These are phyloP conservation scores for Naegleria lovaniensis DNA, from an alignment of 208 protist species.

Conservation along the genomic window DNA sequence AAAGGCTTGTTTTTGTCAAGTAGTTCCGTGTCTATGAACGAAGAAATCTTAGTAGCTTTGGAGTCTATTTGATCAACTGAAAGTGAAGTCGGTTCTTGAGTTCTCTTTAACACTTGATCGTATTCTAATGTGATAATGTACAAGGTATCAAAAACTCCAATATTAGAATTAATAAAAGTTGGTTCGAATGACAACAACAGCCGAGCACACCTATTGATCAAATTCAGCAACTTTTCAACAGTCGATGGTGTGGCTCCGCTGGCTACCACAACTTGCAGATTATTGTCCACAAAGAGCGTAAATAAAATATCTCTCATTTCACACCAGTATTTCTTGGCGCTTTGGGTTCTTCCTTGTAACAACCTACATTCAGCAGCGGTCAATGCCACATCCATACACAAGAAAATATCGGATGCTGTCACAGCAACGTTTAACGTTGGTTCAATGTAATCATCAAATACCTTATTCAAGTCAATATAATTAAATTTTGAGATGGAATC, in stretches of 20 bases:
- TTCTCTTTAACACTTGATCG: background rate
- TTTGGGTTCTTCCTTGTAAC: background rate
- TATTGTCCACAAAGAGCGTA: background rate
- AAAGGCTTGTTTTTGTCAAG: background rate
- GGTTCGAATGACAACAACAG: background rate
- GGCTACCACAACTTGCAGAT: background rate
- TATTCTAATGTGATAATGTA: background rate
- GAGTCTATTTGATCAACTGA: background rate
- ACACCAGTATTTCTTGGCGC: background rate
- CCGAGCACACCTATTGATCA: background rate
- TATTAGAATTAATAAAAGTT: constrained; percentile 12
- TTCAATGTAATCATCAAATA: background rate
- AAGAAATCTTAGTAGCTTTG: background rate
- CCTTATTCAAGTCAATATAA: background rate
- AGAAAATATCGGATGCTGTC: background rate
- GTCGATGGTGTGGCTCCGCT: background rate
- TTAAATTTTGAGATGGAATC: background rate
- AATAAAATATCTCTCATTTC: constrained; percentile 15
- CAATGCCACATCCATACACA: background rate
- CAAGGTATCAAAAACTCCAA: background rate
- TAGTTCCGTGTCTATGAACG: background rate
- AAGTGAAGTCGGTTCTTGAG: background rate
- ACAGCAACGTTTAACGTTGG: background rate
- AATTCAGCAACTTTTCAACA: background rate
- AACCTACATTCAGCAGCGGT: background rate